These are phyloP conservation scores for Aspergillus kassunensis DNA, from an alignment of 495 filamentous ascomycete species.

Conservation along the genomic window DNA sequence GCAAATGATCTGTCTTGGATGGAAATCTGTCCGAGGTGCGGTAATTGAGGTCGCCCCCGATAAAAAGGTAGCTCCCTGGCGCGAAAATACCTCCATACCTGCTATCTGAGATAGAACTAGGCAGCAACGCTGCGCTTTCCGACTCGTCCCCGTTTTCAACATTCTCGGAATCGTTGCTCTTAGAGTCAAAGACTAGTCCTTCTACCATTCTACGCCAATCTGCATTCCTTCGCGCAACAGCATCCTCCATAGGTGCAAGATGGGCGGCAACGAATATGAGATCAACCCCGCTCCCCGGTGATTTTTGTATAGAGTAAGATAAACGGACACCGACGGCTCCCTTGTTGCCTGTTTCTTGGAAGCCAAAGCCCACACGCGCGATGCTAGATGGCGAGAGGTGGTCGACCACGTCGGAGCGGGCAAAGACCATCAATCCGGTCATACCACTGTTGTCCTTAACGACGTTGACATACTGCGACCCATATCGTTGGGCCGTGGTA, in stretches of 20 bases:
- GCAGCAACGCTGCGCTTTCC: conserved; percentile 40
- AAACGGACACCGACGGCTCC: conserved; percentile 80
- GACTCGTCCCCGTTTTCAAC: conserved; percentile 28
- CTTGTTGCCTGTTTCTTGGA: conserved; percentile 90
- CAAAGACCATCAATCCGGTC: conserved; percentile 84
- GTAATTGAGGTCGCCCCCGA: conserved; percentile 94
- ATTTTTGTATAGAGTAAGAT: conserved; percentile 40
- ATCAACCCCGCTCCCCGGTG: conserved; percentile 44
- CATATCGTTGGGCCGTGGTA: conserved; percentile 49
- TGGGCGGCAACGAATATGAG: conserved; percentile 88
- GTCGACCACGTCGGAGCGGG: conserved; percentile 48
- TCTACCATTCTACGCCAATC: conserved; percentile 84
- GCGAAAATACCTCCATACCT: conserved; percentile 58
- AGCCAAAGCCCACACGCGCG: conserved; percentile 74
- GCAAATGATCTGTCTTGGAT: conserved; percentile 37
- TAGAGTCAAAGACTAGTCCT: conserved; percentile 71
- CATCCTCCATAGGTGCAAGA: conserved; percentile 78
- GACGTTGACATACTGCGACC: conserved; percentile 46
- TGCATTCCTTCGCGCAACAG: conserved; percentile 63
- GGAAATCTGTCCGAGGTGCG: conserved; percentile 67
- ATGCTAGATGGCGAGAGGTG: conserved; percentile 58
- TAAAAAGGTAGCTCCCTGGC: conserved; percentile 70
- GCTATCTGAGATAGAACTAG: conserved; percentile 18
- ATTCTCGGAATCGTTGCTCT: conserved; percentile 15
- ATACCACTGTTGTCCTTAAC: conserved; percentile 72